Evolutionary conservation across 2,329 filamentous ascomycete species (phyloP).

Genomic region (Didymosphaeria variabile): DNA sequence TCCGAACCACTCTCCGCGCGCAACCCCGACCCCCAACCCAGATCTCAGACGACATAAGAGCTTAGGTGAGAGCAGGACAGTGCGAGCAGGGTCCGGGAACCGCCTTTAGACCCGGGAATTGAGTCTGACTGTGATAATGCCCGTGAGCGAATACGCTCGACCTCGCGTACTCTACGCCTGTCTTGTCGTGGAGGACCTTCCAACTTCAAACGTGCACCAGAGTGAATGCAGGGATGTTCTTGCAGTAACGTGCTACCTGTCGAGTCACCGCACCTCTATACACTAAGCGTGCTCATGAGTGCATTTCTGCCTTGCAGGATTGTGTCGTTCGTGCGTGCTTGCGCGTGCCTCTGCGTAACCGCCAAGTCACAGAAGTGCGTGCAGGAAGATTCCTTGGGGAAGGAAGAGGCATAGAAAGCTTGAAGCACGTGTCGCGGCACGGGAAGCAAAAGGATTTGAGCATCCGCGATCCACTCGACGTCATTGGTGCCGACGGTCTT

Average conservation of each 20-base stretch:
- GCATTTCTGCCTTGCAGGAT: conserved; percentile 1
- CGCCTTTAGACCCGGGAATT: neutral
- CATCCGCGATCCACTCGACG: neutral
- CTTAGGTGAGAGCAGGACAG: neutral
- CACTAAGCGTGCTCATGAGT: neutral
- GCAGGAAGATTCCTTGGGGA: neutral
- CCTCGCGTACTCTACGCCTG: neutral
- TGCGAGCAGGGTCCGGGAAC: neutral
- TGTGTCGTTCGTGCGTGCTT: neutral
- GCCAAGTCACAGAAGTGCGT: neutral
- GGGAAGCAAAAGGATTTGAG: too few species aligned
- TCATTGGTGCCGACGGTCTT: neutral
- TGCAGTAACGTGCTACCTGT: neutral
- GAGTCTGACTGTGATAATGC: neutral
- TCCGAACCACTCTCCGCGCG: neutral
- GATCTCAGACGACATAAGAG: neutral
- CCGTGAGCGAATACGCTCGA: neutral
- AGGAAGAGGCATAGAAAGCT: neutral
- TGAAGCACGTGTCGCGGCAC: neutral
- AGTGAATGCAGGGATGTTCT: neutral
- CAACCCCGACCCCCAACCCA: neutral
- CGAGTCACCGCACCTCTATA: neutral
- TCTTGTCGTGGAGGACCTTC: neutral
- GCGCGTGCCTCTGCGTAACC: neutral
- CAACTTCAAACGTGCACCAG: neutral